Evolutionary conservation across 2,329 filamentous ascomycete genomes (phyloP), one percentile per base, ranked within the genome.

Genomic region (Calonectria crousiana): DNA sequence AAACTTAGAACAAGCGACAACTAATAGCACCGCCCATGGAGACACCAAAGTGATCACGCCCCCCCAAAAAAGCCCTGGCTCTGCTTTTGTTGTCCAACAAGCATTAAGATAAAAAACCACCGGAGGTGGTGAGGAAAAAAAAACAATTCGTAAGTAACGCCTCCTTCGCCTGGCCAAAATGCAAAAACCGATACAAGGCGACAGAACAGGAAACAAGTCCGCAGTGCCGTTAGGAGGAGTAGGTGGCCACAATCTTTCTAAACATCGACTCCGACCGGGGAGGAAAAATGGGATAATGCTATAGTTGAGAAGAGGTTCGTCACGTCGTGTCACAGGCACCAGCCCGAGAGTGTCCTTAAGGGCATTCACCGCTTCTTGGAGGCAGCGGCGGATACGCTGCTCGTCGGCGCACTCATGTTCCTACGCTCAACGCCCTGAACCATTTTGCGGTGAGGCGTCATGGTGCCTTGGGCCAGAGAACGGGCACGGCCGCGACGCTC

Each of bases 401-500:
- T 82, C 56, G 85, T 85, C 14, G 88, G 87, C 30, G 87, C 88
- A 81, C 89, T 90, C 77, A 88, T 84, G 52, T 89, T 85, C 76
- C 88, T 86, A 75, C 87, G 84, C 71, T 86, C 79, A 51, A 78
- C 84, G 32, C 88, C 90, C 74, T 88, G 86, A 49, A 91, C 82
- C 88, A 90, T 90, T 82, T 90, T 88, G 84, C 90, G 91, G 75
- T 88, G 86, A 10, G 82, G 80, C 26, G 93, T 93, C 74, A 89
- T 86, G 8, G 91, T 89, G 3, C 91, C 91, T 67, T 91, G 89
- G 6, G 92, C 92, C 72, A 93, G 90, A 82, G 93, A 95, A 78
- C 92, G 89, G 71, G 94, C 93, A 58, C 94, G 87, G 9, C 93
- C 93, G 68, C 94, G 87, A 34, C 94, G 89, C 84, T 95, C 92